Conservation (phyloP, 129 eudicot species). For the Chrysanthemum seticuspe region DNA sequence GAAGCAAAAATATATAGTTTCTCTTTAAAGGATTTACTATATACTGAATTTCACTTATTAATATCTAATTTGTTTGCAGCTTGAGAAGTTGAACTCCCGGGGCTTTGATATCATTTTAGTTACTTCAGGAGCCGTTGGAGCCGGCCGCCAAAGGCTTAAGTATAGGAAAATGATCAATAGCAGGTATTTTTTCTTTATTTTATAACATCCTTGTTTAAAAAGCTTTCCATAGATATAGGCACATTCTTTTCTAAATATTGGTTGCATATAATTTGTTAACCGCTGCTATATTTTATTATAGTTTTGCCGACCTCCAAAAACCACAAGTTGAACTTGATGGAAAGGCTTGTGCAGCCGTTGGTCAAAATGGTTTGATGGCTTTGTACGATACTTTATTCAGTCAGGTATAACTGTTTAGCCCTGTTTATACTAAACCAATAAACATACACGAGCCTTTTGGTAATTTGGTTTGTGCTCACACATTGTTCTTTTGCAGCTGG, state of each 20-base stretch:
- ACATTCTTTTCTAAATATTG: not conserved
- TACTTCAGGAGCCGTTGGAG: slow-evolving; percentile 97
- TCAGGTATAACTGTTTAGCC: slow-evolving; percentile 49
- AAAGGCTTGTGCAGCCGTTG: slow-evolving; percentile 98
- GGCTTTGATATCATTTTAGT: slow-evolving; percentile 86
- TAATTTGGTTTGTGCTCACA: slow-evolving; percentile 16
- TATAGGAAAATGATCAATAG: slow-evolving; percentile 79
- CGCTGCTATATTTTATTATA: slow-evolving; percentile 28
- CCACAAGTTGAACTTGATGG: slow-evolving; percentile 96
- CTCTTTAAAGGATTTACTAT: not conserved
- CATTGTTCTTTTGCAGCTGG: slow-evolving; percentile 58
- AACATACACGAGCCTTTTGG: slow-evolving; percentile 12
- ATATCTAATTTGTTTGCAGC: slow-evolving; percentile 46
- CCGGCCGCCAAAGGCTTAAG: slow-evolving; percentile 88
- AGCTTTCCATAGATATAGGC: not conserved
- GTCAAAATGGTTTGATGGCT: slow-evolving; percentile 95
- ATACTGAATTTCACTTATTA: slow-evolving; percentile 6
- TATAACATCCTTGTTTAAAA: not conserved
- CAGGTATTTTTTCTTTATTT: slow-evolving; percentile 48
- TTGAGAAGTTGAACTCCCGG: slow-evolving; percentile 63
- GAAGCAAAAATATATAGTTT: no score
- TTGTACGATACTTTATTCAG: slow-evolving; percentile 82
- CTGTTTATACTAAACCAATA: not conserved
- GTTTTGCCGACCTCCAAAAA: slow-evolving; percentile 93
- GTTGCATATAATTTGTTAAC: not conserved